A percentile compares a stretch with the other conserved stretches of the same genome.
Evolutionary conservation across 106 monocot genomes (phyloP).

Genomic region (Acorus calamus): DNA sequence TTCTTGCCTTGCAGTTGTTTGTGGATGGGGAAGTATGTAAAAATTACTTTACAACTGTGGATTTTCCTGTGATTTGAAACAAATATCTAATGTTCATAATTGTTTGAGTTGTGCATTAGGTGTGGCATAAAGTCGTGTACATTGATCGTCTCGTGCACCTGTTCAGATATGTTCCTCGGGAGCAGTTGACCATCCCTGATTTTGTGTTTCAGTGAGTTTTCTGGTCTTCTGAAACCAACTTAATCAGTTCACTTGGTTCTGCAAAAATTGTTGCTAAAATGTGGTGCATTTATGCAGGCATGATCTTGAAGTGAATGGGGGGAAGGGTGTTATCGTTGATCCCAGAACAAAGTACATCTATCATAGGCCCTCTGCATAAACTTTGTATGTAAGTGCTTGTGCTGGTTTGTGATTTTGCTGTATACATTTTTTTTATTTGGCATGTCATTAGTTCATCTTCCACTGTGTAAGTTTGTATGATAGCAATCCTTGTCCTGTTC

Average conservation of each 20-base stretch:
- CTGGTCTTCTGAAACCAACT: too few relatives aligned
- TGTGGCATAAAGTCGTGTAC: constrained; percentile 84
- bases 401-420: too few relatives aligned
- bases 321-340: constrained; percentile 87
- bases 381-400: not conserved
- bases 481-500: too few relatives aligned
- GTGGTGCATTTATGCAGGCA: constrained; percentile 36
- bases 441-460: too few relatives aligned
- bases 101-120: constrained; percentile 19
- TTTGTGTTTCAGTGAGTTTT: constrained; percentile 94
- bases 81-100: not conserved
- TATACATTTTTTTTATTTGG: too few relatives aligned
- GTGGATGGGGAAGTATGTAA: constrained; percentile 71
- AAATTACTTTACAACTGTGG: not conserved
- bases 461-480: too few relatives aligned
- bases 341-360: constrained; percentile 94
- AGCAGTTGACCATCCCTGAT: constrained; percentile 97
- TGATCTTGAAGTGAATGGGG: constrained; percentile 97
- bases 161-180: constrained; percentile 92
- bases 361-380: constrained; percentile 62
- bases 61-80: not conserved
- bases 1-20: constrained; percentile 74
- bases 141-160: constrained; percentile 87
- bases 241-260: not conserved
- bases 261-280: not conserved